Percentiles rank a stretch among this genome's conserved stretches.
Conservation (phyloP, 2,329 filamentous ascomycete genomes). For the Thermochaetoides dissita region DNA sequence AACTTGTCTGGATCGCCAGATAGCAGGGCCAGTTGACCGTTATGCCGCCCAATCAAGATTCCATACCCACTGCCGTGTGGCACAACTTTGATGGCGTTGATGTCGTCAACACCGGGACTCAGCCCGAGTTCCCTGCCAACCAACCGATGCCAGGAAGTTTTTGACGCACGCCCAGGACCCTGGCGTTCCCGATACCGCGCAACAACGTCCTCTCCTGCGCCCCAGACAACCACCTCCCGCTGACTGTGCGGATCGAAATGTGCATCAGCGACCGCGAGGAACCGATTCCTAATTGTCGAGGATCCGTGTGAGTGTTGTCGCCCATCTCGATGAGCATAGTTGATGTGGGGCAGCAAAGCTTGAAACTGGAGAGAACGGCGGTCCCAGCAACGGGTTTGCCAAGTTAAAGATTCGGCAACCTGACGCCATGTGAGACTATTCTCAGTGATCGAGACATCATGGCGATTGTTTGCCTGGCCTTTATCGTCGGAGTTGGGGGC, state of each 20-base stretch:
- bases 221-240: constrained; percentile 35
- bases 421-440: constrained; percentile 20
- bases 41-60: constrained; percentile 34
- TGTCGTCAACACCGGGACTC: constrained; percentile 32
- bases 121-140: constrained; percentile 27
- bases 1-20: constrained; percentile 24
- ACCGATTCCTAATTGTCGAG: constrained; percentile 23
- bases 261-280: constrained; percentile 36
- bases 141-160: constrained; percentile 23
- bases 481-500: too few species aligned
- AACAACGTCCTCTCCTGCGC: constrained; percentile 37
- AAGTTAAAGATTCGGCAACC: constrained; percentile 33
- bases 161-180: constrained; percentile 6
- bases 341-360: constrained; percentile 12
- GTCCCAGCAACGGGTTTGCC: constrained; percentile 40
- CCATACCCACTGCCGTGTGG: constrained; percentile 21
- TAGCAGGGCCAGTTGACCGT: constrained; percentile 33
- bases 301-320: constrained; percentile 2
- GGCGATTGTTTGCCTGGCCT: too few species aligned
- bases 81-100: constrained; percentile 33
- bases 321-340: too few species aligned
- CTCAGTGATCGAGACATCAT: too few species aligned
- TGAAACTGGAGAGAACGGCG: constrained; percentile 29
- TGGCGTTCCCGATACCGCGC: constrained; percentile 24
- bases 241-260: constrained; percentile 22